Evolutionary conservation across 2,329 filamentous ascomycete species (phyloP).

Genomic region (Diaporthe aspalathi): DNA sequence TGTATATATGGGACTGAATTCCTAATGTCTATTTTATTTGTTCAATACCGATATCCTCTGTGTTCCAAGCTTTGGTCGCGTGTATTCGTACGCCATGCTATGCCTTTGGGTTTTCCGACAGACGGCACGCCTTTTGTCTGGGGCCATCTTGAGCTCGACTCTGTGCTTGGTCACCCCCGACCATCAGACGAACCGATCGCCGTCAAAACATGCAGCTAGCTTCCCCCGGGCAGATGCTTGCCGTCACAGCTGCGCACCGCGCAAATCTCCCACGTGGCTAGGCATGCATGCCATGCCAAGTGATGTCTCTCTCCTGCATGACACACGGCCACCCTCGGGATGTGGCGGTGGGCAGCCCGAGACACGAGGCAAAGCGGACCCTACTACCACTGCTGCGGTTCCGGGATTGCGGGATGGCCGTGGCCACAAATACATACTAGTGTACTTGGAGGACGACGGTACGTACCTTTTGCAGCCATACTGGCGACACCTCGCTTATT

Average conservation of each 20-base stretch:
- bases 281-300: not conserved
- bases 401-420: conserved; percentile 8
- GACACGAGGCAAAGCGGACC: not conserved
- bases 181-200: not conserved
- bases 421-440: not conserved
- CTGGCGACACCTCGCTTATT: too few relatives aligned
- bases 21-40: conserved; percentile 29
- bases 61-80: not conserved
- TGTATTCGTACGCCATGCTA: too few relatives aligned
- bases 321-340: not conserved
- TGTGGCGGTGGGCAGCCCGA: conserved; percentile 9
- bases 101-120: not conserved
- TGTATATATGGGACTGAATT: conserved; percentile 10
- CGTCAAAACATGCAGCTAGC: not conserved
- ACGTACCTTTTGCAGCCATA: conserved; percentile 9
- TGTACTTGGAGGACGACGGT: not conserved
- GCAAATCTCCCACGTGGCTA: conserved; percentile 4
- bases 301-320: not conserved
- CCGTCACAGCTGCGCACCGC: not conserved
- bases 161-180: not conserved
- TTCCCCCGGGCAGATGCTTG: not conserved
- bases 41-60: conserved; percentile 9
- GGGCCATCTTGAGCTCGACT: too few relatives aligned
- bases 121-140: too few relatives aligned
- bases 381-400: not conserved